Percentiles rank a stretch among this genome's conserved stretches.
These are phyloP conservation scores for Coniochaeta ligniaria DNA, from an alignment of 2,329 filamentous ascomycete genomes.

Conservation along the genomic window DNA sequence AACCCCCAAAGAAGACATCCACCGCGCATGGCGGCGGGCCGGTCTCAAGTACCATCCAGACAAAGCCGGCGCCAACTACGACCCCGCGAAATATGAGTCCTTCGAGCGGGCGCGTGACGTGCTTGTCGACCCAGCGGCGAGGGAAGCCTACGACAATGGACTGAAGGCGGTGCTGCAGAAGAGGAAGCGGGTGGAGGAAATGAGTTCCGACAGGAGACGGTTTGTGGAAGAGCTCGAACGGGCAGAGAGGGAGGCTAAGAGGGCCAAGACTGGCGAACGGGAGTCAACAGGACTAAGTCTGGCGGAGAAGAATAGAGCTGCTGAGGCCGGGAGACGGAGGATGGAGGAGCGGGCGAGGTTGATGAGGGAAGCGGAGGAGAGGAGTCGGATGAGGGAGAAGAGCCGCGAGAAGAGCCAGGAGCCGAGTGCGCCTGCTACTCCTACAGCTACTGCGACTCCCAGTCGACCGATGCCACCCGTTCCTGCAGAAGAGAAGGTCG, in stretches of 20 bases:
- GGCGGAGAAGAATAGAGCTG: slow-evolving; percentile 21
- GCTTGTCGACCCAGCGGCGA: slow-evolving; percentile 62
- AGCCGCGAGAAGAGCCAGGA: slow-evolving; percentile 11
- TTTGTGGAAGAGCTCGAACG: slow-evolving; percentile 71
- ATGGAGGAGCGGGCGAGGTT: slow-evolving; percentile 34
- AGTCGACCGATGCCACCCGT: not conserved
- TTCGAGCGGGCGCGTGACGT: slow-evolving; percentile 84
- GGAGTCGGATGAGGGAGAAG: slow-evolving; percentile 23
- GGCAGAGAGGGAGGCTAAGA: slow-evolving; percentile 55
- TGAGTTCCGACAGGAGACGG: slow-evolving; percentile 64
- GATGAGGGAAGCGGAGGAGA: slow-evolving; percentile 32
- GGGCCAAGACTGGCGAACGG: slow-evolving; percentile 28
- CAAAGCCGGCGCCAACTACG: slow-evolving; percentile 70
- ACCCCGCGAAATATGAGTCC: slow-evolving; percentile 76
- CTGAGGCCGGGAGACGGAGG: slow-evolving; percentile 25
- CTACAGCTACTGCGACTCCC: not conserved
- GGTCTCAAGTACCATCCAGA: slow-evolving; percentile 85
- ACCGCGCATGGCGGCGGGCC: slow-evolving; percentile 76
- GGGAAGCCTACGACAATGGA: slow-evolving; percentile 71
- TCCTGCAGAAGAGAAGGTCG: not conserved
- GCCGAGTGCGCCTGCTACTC: not conserved
- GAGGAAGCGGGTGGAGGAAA: slow-evolving; percentile 62
- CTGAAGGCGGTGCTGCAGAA: slow-evolving; percentile 65
- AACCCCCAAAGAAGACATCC: slow-evolving; percentile 64
- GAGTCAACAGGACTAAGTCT: slow-evolving; percentile 7